A percentile compares a stretch with the other conserved stretches of the same genome.
phyloP scores from a whole-genome alignment of 805 yeast species.

The Citeromyces matritensis region DNA sequence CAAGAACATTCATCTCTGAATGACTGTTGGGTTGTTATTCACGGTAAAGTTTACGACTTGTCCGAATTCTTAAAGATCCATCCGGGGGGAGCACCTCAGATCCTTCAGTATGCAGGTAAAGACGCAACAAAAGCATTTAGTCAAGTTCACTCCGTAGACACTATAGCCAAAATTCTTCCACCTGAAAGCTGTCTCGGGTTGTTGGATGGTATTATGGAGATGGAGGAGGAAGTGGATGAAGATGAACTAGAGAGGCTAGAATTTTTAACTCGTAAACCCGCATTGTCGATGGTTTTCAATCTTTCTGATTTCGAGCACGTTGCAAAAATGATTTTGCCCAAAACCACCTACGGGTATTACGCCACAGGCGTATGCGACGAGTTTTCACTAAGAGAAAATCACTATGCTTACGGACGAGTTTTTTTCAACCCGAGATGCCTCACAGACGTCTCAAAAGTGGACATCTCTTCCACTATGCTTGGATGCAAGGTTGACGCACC shows the following conservation, averaged over 20 bases:
- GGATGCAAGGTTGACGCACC: slow-evolving; percentile 22
- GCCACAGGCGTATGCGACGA: slow-evolving; percentile 31
- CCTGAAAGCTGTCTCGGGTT: slow-evolving; percentile 17
- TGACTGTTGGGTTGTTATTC: slow-evolving; percentile 17
- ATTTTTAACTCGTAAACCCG: slow-evolving; percentile 18
- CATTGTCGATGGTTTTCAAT: slow-evolving; percentile 22
- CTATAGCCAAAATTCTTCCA: slow-evolving; percentile 2
- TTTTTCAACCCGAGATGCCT: slow-evolving; percentile 26
- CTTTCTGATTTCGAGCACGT: slow-evolving; percentile 29
- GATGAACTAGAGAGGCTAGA: slow-evolving; percentile 9
- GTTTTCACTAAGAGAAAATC: slow-evolving; percentile 26
- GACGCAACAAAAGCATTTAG: slow-evolving; percentile 18
- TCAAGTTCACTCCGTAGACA: slow-evolving; percentile 4
- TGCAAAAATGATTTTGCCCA: slow-evolving; percentile 25
- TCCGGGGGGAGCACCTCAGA: slow-evolving; percentile 25
- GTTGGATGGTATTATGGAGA: slow-evolving; percentile 6
- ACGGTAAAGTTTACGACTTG: slow-evolving; percentile 19
- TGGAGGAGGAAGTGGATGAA: slow-evolving; percentile 2
- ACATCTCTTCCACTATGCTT: slow-evolving; percentile 20
- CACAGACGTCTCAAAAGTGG: slow-evolving; percentile 20
- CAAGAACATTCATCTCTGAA: slow-evolving; percentile 1
- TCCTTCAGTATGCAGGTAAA: slow-evolving; percentile 23
- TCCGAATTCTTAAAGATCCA: slow-evolving; percentile 15
- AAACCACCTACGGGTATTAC: slow-evolving; percentile 27
- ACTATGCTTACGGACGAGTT: slow-evolving; percentile 21